Conservation (phyloP, 257 asterid genomes). For the Anisodus acutangulus region DNA sequence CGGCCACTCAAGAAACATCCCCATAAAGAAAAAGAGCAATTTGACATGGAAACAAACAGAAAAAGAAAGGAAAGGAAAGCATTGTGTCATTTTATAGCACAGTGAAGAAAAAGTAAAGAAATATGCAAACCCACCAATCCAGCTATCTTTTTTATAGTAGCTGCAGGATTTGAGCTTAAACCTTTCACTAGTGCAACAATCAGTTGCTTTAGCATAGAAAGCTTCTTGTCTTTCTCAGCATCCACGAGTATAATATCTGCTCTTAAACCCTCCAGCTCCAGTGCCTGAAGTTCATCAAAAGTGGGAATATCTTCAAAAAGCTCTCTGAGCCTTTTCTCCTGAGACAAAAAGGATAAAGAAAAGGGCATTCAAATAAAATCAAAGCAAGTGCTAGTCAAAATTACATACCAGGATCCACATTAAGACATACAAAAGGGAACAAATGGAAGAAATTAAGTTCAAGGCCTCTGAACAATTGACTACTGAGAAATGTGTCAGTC, state of each 20-base stretch:
- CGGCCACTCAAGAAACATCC: not conserved
- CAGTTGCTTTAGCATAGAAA: slow-evolving; percentile 84
- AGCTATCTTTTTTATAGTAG: slow-evolving; percentile 89
- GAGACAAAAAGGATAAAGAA: slow-evolving; percentile 29
- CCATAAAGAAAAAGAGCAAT: slow-evolving; percentile 15
- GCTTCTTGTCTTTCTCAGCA: slow-evolving; percentile 82
- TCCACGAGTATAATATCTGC: slow-evolving; percentile 93
- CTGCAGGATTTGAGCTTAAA: slow-evolving; percentile 75
- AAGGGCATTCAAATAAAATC: slow-evolving; percentile 30
- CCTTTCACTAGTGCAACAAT: slow-evolving; percentile 86
- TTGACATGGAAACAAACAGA: slow-evolving; percentile 18
- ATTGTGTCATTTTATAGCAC: not conserved
- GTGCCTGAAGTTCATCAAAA: slow-evolving; percentile 76
- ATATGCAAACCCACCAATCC: slow-evolving; percentile 73
- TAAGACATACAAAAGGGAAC: slow-evolving; percentile 22
- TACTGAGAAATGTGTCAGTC: slow-evolving; percentile 3
- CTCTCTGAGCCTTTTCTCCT: slow-evolving; percentile 95
- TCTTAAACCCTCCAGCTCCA: slow-evolving; percentile 84
- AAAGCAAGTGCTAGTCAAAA: not conserved
- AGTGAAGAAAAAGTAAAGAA: not conserved
- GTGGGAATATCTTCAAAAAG: slow-evolving; percentile 81
- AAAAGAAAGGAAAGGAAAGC: not conserved
- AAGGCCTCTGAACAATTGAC: not conserved
- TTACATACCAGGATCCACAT: not conserved
- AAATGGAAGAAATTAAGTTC: slow-evolving; percentile 20